Base-by-base conservation (phyloP, 306 rosid genomes). In the Urtica urens region DNA sequence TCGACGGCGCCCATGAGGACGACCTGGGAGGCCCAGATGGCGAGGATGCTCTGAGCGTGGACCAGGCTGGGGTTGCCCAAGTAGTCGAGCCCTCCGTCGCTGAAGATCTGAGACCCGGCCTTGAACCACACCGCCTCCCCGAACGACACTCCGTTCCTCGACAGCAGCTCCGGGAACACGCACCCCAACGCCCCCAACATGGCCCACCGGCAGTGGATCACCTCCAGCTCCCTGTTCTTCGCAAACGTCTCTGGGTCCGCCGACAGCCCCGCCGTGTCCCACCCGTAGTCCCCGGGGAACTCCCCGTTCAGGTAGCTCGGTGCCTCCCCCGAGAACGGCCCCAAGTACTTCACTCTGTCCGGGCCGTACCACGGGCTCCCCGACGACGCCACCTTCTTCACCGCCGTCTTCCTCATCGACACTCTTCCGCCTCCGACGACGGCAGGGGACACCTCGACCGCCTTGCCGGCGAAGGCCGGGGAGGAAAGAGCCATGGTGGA, bases 121-220 rank as follows among this genome's bases (percentile, higher is more conserved):
- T 88, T 88, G 66, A 88, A 88, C 97, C 97, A 88, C 1, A 88
- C 82, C 0, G 90, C 97, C 33, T 88, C 93, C 0, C 95, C 93
- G 27, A 88, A 88, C 57, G 83, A 76, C 24, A 88, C 90, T 0
- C 93, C 95, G 19, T 84, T 88, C 19, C 95, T 83, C 49, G 97
- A 49, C 72, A 81, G 33, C 28, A 88, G 95, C 70, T 81, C 90
- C 0, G 90, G 95, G 75, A 83, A 84, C 41, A 88, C 90, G 7
- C 86, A 74, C 1, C 95, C 95, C 3, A 88, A 46, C 0, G 96
- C 94, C 23, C 96, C 88, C 0, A 87, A 83, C 96, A 87, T 87
- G 75, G 96, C 96, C 96, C 93, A 84, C 25, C 87, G 70, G 0
- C 41, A 44, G 68, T 88, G 95, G 74, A 88, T 84, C 16, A 88